These are phyloP conservation scores for Wickerhamiella dianesei DNA, from an alignment of 805 yeast genomes.

Conservation along the genomic window DNA sequence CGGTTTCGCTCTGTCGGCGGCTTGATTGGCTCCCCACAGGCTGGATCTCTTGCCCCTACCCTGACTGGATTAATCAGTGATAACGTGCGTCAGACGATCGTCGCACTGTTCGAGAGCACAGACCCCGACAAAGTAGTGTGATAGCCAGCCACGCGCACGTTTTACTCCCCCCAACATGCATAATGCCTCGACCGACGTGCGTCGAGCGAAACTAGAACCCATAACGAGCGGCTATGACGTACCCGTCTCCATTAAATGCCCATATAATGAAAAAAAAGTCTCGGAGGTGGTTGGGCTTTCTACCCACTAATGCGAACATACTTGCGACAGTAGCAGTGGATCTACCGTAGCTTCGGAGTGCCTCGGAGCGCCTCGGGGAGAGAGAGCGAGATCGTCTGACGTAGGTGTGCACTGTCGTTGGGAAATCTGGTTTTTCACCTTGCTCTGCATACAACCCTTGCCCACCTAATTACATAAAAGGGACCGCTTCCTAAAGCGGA, in stretches of 20 bases:
- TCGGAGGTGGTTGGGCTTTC: no score
- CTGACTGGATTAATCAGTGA: conserved; percentile 1
- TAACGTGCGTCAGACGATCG: background rate
- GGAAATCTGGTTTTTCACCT: background rate
- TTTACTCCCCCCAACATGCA: background rate
- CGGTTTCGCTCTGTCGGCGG: background rate
- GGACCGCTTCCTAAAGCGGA: background rate
- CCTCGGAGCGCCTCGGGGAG: background rate
- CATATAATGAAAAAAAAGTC: no score
- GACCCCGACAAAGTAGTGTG: background rate
- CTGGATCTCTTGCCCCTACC: background rate
- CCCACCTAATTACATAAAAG: background rate
- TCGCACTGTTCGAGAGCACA: background rate
- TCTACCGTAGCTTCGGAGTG: no score
- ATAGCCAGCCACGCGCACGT: conserved; percentile 1
- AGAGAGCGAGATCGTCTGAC: background rate
- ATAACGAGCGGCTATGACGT: no score
- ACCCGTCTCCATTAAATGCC: no score
- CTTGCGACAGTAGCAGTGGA: no score
- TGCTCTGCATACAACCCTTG: background rate
- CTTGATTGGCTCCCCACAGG: background rate
- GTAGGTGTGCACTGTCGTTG: background rate
- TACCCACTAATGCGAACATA: no score
- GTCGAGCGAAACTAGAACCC: no score
- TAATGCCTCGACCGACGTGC: no score